phyloP scores from a whole-genome alignment of 2,329 filamentous ascomycete species.

The Colletotrichum paranaense region DNA sequence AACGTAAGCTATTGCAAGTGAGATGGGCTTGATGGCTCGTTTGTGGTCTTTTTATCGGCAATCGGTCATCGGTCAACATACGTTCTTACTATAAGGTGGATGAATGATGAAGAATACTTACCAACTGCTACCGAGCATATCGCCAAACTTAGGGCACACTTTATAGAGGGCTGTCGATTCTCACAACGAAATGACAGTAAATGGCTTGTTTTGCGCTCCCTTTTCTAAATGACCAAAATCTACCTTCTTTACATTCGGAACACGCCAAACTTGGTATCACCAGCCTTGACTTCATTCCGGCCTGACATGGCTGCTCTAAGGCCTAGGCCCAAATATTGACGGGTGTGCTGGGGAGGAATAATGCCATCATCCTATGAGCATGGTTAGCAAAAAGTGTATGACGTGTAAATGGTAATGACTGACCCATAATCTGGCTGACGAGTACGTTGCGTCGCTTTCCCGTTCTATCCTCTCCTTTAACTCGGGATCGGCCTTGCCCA shows the following conservation, averaged over 20 bases:
- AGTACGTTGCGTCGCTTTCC: slow-evolving; percentile 91
- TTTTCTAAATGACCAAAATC: neutral
- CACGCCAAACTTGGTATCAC: slow-evolving; percentile 79
- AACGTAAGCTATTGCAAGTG: neutral
- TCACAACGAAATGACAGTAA: neutral
- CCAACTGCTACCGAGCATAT: neutral
- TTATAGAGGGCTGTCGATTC: neutral
- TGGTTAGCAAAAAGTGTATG: slow-evolving; percentile 24
- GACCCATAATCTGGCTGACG: slow-evolving; percentile 89
- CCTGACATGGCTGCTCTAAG: slow-evolving; percentile 78
- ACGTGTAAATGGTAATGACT: slow-evolving; percentile 42
- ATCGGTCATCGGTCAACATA: neutral
- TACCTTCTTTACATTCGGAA: slow-evolving; percentile 76
- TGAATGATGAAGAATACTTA: neutral
- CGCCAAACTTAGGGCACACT: neutral
- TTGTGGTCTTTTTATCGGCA: neutral
- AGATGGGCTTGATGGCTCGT: neutral
- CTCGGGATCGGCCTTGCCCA: slow-evolving; percentile 84
- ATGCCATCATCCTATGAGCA: slow-evolving; percentile 75
- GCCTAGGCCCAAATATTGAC: slow-evolving; percentile 78
- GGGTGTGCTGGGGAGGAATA: slow-evolving; percentile 81
- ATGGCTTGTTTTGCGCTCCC: neutral
- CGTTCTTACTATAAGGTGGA: neutral
- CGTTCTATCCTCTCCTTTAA: slow-evolving; percentile 86
- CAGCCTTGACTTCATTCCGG: slow-evolving; percentile 68